Conservation (phyloP, 2,329 filamentous ascomycete genomes). For the Verticillium tricorpus region DNA sequence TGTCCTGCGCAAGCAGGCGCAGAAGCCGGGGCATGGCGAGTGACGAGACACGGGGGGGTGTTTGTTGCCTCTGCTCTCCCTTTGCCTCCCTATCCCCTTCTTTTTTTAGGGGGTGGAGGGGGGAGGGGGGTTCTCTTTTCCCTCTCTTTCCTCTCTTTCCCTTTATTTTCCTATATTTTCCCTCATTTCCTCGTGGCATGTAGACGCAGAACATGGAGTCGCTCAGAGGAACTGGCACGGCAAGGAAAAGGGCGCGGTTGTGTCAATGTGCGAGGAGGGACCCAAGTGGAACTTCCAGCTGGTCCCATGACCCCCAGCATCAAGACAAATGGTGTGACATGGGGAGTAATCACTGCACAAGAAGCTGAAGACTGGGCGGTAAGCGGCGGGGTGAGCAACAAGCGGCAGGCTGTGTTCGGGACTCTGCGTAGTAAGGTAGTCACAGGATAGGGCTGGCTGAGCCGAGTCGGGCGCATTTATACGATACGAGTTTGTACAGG, state of each 20-base stretch:
- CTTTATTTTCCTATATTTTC: not conserved
- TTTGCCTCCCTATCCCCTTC: too few species aligned
- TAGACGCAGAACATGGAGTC: not conserved
- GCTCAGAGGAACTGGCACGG: not conserved
- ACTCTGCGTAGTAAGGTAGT: too few species aligned
- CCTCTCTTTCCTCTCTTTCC: too few species aligned
- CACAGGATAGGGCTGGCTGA: too few species aligned
- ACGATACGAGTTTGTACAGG: too few species aligned
- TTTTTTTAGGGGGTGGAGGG: too few species aligned
- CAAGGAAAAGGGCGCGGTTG: not conserved
- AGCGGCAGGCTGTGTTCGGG: too few species aligned
- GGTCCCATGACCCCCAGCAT: not conserved
- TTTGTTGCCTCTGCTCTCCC: too few species aligned
- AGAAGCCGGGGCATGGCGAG: slow-evolving; percentile 1
- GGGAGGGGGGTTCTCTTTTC: too few species aligned
- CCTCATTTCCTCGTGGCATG: not conserved
- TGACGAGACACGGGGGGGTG: too few species aligned
- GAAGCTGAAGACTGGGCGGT: not conserved
- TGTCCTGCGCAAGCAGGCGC: slow-evolving; percentile 3
- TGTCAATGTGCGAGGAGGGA: not conserved
- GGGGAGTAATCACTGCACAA: not conserved
- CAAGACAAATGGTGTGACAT: not conserved
- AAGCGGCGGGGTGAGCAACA: not conserved
- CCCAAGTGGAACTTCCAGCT: not conserved
- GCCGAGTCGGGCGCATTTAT: too few species aligned